A percentile compares a stretch with the other conserved stretches of the same genome.
These are phyloP conservation scores for Symmetrospora coprosmae DNA, from an alignment of 768 basidiomycete species.

Conservation along the genomic window DNA sequence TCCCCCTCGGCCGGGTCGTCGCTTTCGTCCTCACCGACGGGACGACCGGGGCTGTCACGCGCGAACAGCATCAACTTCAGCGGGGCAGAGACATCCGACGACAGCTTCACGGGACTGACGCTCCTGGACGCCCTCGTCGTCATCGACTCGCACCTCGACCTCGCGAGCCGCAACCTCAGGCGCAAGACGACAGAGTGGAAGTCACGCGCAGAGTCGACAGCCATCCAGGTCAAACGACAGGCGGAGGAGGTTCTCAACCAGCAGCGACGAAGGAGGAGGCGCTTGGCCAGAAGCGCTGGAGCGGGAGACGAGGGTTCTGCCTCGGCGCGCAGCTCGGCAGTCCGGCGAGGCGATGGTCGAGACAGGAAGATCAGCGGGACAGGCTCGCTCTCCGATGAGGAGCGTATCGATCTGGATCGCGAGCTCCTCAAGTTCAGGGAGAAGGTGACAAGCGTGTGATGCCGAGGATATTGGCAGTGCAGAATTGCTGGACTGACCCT, in stretches of 20 bases:
- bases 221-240: not conserved
- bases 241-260: not conserved
- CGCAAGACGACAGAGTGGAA: slow-evolving; percentile 23
- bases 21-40: not conserved
- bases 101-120: slow-evolving; percentile 22
- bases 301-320: slow-evolving; percentile 13
- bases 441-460: slow-evolving; percentile 45
- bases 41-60: slow-evolving; percentile 12
- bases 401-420: slow-evolving; percentile 51
- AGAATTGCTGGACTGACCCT: not conserved
- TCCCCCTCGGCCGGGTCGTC: not conserved
- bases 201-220: slow-evolving; percentile 5
- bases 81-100: slow-evolving; percentile 24
- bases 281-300: slow-evolving; percentile 20
- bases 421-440: slow-evolving; percentile 75
- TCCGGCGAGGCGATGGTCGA: slow-evolving; percentile 19
- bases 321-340: slow-evolving; percentile 21
- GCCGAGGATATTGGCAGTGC: slow-evolving; percentile 34
- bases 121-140: slow-evolving; percentile 30
- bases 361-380: slow-evolving; percentile 6
- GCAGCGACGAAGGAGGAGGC: slow-evolving; percentile 16
- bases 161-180: slow-evolving; percentile 23
- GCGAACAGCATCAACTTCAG: slow-evolving; percentile 5
- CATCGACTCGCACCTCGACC: slow-evolving; percentile 29
- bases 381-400: too few relatives aligned